These are phyloP conservation scores for Sophora flavescens DNA, from an alignment of 306 rosid genomes.

Conservation along the genomic window DNA sequence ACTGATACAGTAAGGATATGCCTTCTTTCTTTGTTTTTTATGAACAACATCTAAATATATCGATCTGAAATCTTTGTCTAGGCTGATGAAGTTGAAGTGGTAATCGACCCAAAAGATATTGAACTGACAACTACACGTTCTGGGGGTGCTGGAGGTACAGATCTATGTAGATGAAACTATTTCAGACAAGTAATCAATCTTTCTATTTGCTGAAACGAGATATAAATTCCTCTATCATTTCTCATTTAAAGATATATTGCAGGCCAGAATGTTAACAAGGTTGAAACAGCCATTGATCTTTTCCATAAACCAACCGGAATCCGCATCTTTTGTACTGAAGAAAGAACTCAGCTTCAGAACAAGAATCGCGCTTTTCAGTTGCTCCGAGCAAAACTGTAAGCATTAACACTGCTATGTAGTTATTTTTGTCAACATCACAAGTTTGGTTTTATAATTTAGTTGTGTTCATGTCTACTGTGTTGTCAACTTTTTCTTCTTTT, in stretches of 20 bases:
- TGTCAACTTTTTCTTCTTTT: constrained; percentile 21
- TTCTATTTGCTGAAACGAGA: constrained; percentile 25
- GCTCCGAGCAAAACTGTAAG: constrained; percentile 97
- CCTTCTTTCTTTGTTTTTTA: constrained; percentile 29
- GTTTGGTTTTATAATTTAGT: constrained; percentile 32
- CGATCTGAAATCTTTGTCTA: constrained; percentile 51
- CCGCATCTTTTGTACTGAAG: constrained; percentile 98
- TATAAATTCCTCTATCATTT: constrained; percentile 37
- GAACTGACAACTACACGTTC: constrained; percentile 95
- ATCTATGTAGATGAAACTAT: constrained; percentile 29
- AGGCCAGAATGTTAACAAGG: constrained; percentile 99
- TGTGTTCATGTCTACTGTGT: constrained; percentile 12
- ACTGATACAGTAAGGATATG: constrained; percentile 20
- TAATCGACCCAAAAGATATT: constrained; percentile 93
- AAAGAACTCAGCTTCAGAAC: constrained; percentile 92
- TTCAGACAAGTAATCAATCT: constrained; percentile 37
- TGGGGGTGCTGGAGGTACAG: constrained; percentile 99
- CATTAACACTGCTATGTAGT: constrained; percentile 8
- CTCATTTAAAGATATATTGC: constrained; percentile 52
- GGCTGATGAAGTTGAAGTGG: constrained; percentile 98
- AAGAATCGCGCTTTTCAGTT: constrained; percentile 89
- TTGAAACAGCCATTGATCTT: constrained; percentile 98
- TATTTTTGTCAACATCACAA: constrained; percentile 22
- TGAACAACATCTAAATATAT: constrained; percentile 38
- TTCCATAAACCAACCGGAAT: constrained; percentile 96